Evolutionary conservation across 1,284 basidiomycete genomes (phyloP).

Genomic region (Irpex lacteus): DNA sequence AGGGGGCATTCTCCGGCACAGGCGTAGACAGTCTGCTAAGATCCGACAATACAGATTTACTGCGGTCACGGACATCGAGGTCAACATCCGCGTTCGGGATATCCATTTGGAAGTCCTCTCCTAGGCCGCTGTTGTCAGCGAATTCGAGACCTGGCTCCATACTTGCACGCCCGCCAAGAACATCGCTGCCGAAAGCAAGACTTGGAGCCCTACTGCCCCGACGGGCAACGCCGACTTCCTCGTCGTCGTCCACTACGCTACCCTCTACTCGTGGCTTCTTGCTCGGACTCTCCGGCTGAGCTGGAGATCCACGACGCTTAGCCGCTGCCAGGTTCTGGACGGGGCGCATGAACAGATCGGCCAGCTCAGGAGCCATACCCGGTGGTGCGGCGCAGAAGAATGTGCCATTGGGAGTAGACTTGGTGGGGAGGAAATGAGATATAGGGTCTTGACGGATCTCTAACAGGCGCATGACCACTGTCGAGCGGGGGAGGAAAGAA

Average conservation of each 20-base stretch:
- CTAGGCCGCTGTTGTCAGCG: slow-evolving; percentile 46
- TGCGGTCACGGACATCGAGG: slow-evolving; percentile 38
- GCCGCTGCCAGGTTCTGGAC: slow-evolving; percentile 39
- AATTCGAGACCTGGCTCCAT: slow-evolving; percentile 46
- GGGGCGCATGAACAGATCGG: slow-evolving; percentile 84
- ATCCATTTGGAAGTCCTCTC: slow-evolving; percentile 65
- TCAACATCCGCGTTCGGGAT: slow-evolving; percentile 32
- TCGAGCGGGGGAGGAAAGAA: slow-evolving; percentile 80
- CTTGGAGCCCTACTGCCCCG: slow-evolving; percentile 37
- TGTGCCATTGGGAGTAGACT: slow-evolving; percentile 63
- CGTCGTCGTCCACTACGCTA: not conserved
- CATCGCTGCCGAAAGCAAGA: slow-evolving; percentile 54
- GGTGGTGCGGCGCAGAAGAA: slow-evolving; percentile 82
- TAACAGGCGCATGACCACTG: slow-evolving; percentile 77
- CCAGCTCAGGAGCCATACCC: slow-evolving; percentile 78
- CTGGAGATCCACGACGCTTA: slow-evolving; percentile 45
- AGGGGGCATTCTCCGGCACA: slow-evolving; percentile 44
- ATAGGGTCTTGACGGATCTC: slow-evolving; percentile 86
- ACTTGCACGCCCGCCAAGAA: slow-evolving; percentile 45
- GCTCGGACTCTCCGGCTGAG: slow-evolving; percentile 48
- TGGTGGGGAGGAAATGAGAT: slow-evolving; percentile 82
- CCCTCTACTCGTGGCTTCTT: slow-evolving; percentile 45
- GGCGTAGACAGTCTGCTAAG: slow-evolving; percentile 70
- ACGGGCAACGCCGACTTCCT: not conserved
- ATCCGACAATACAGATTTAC: slow-evolving; percentile 44